Percentiles rank a stretch among this genome's conserved stretches.
phyloP scores from a whole-genome alignment of 257 asterid species.

The Catharanthus roseus region DNA sequence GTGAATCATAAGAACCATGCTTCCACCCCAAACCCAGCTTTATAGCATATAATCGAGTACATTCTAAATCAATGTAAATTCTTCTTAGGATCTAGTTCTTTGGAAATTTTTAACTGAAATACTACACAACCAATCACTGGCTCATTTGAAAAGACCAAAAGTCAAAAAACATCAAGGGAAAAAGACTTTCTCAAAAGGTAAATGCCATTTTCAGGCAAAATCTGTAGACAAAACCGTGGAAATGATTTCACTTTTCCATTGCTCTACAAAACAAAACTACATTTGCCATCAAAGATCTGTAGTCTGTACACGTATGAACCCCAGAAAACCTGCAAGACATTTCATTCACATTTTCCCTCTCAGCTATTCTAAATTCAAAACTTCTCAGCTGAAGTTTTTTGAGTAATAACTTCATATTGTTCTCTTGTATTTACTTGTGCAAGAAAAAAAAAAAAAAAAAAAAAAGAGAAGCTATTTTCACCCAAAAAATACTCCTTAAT shows the following conservation, averaged over 20 bases:
- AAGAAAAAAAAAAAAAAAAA: not conserved
- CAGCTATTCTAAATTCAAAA: not conserved
- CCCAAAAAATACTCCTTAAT: not conserved
- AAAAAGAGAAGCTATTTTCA: not conserved
- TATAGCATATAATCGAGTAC: too few relatives aligned
- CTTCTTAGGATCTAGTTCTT: too few relatives aligned
- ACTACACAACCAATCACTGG: too few relatives aligned
- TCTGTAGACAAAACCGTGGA: not conserved
- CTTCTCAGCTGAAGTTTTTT: not conserved
- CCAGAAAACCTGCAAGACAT: not conserved
- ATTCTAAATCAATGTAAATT: too few relatives aligned
- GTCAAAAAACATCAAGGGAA: too few relatives aligned
- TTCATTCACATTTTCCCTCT: conserved; percentile 1
- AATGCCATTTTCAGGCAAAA: too few relatives aligned
- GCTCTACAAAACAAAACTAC: conserved; percentile 19
- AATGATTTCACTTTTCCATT: conserved; percentile 8
- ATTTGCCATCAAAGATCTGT: conserved; percentile 13
- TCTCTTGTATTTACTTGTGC: not conserved
- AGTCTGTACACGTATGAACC: conserved; percentile 23
- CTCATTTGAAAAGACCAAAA: not conserved
- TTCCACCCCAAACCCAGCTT: too few relatives aligned
- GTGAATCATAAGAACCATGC: too few relatives aligned
- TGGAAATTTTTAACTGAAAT: too few relatives aligned
- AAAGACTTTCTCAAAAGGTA: too few relatives aligned
- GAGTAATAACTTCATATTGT: not conserved